phyloP scores from a whole-genome alignment of 371 early-diverging fungal genomes.

The Funneliformis caledonium region DNA sequence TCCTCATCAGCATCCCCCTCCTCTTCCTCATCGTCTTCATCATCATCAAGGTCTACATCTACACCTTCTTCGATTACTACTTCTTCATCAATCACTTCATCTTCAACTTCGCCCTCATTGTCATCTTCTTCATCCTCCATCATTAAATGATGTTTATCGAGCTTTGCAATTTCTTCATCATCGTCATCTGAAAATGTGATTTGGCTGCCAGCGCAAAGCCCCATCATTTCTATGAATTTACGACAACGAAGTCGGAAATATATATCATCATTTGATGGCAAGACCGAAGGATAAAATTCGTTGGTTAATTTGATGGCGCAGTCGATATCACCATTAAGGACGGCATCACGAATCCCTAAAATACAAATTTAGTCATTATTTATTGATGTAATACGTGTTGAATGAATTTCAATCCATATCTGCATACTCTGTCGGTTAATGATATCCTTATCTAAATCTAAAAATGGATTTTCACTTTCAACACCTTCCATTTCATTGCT shows the following conservation, averaged over 20 bases:
- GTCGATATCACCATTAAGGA: slow-evolving; percentile 75
- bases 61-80: slow-evolving; percentile 40
- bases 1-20: slow-evolving; percentile 40
- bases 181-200: slow-evolving; percentile 34
- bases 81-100: slow-evolving; percentile 35
- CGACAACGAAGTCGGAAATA: slow-evolving; percentile 78
- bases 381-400: background rate
- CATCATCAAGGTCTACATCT: slow-evolving; percentile 43
- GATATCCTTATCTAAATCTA: slow-evolving; percentile 45
- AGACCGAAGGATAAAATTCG: slow-evolving; percentile 64
- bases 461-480: slow-evolving; percentile 43
- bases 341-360: slow-evolving; percentile 65
- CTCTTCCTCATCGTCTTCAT: slow-evolving; percentile 49
- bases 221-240: slow-evolving; percentile 84
- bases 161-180: slow-evolving; percentile 33
- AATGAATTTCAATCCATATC: background rate
- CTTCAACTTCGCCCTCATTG: slow-evolving; percentile 41
- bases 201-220: slow-evolving; percentile 46
- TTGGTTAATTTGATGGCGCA: slow-evolving; percentile 66
- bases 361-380: slow-evolving; percentile 7
- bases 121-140: slow-evolving; percentile 38
- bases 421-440: slow-evolving; percentile 46
- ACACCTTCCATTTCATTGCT: slow-evolving; percentile 42
- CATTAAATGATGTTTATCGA: slow-evolving; percentile 15
- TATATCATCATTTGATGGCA: slow-evolving; percentile 61